Conservation (phyloP, 2,329 filamentous ascomycete species). For the Neopestalotiopsis sp. region DNA sequence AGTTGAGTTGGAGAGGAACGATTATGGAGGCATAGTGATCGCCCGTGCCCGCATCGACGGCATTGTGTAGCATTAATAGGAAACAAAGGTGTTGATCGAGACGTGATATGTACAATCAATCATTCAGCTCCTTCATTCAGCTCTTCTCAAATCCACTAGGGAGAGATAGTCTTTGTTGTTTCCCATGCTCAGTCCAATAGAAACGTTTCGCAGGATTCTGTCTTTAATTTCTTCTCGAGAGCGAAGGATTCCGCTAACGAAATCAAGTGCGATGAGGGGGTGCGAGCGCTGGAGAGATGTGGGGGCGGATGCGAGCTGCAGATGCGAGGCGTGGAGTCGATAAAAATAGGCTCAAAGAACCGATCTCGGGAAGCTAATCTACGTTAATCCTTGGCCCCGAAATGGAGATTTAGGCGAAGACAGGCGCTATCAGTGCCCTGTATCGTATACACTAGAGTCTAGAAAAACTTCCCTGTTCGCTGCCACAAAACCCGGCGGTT, state of each 20-base stretch:
- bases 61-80: neutral
- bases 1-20: neutral
- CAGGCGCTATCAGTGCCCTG: neutral
- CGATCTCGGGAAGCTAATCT: neutral
- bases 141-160: neutral
- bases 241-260: conserved; percentile 1
- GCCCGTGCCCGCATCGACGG: neutral
- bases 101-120: neutral
- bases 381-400: neutral
- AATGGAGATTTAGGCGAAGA: neutral
- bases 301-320: neutral
- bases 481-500: no score
- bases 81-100: neutral
- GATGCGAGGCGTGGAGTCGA: neutral
- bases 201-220: neutral
- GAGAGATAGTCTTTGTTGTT: neutral
- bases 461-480: no score
- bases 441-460: neutral
- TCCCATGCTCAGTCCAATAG: neutral
- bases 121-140: neutral
- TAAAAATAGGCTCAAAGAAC: neutral
- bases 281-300: neutral
- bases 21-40: neutral
- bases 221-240: neutral
- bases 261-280: neutral